phyloP scores from a whole-genome alignment of 208 protist genomes.

The Spongospora subterranea region DNA sequence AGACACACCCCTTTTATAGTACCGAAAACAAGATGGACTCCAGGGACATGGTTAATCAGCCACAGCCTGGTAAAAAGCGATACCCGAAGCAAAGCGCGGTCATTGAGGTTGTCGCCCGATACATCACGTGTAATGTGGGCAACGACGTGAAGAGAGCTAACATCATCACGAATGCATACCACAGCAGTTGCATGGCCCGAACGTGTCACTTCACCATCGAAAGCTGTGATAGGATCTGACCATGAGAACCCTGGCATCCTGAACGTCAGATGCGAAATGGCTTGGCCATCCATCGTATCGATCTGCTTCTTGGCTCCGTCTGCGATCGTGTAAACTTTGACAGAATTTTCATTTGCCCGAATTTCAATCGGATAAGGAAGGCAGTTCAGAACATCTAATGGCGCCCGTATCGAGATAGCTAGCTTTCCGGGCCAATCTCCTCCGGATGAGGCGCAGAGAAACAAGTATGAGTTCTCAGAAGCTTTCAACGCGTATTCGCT shows the following conservation, averaged over 20 bases:
- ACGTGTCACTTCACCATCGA: not conserved
- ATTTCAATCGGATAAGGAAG: conserved; percentile 27
- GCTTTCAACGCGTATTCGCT: not conserved
- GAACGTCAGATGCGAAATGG: not conserved
- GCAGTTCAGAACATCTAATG: not conserved
- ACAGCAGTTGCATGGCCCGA: not conserved
- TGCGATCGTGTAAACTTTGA: not conserved
- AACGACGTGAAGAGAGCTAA: not conserved
- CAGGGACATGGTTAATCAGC: conserved; percentile 24
- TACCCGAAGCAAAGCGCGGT: not conserved
- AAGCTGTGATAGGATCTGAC: conserved; percentile 14
- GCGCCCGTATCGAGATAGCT: not conserved
- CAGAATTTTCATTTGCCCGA: not conserved
- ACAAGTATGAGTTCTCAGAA: not conserved
- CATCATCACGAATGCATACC: not conserved
- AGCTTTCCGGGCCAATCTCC: not conserved
- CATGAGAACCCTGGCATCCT: not conserved
- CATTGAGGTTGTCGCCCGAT: not conserved
- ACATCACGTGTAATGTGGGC: not conserved
- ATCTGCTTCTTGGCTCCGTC: conserved; percentile 19
- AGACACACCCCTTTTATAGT: not conserved
- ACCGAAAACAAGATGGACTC: conserved; percentile 4
- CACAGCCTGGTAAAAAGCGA: conserved; percentile 4
- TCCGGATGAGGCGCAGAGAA: conserved; percentile 8
- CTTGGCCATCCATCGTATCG: not conserved